Conservation (phyloP, 2,329 filamentous ascomycete genomes). For the Fusarium napiforme region DNA sequence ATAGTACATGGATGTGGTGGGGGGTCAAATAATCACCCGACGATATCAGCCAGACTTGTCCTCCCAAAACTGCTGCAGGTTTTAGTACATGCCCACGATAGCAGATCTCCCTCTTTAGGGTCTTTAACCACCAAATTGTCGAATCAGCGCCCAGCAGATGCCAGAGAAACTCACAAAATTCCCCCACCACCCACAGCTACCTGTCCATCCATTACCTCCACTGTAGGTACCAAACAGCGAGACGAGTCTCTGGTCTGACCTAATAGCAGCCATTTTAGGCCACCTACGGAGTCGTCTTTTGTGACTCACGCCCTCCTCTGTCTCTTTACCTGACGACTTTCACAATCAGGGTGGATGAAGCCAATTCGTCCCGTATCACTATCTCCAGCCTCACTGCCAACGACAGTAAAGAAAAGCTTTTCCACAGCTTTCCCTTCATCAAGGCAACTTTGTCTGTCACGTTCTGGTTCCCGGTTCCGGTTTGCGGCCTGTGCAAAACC, state of each 20-base stretch:
- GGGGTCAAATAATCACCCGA: neutral
- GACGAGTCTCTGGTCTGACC: slow-evolving; percentile 18
- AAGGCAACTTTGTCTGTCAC: slow-evolving; percentile 32
- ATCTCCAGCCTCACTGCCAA: slow-evolving; percentile 26
- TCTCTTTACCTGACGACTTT: slow-evolving; percentile 25
- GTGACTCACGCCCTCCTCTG: slow-evolving; percentile 45
- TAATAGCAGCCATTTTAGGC: slow-evolving; percentile 8
- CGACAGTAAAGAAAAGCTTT: slow-evolving; percentile 7
- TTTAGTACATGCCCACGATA: neutral
- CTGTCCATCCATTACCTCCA: neutral
- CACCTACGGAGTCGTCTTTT: slow-evolving; percentile 31
- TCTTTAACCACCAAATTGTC: slow-evolving; percentile 30
- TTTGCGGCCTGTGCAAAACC: slow-evolving; percentile 41
- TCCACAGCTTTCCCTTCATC: slow-evolving; percentile 28
- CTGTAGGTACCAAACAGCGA: slow-evolving; percentile 15
- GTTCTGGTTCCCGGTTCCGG: slow-evolving; percentile 29
- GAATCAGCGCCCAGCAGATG: slow-evolving; percentile 40
- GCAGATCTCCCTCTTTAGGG: slow-evolving; percentile 28
- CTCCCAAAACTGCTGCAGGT: slow-evolving; percentile 6
- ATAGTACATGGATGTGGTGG: neutral
- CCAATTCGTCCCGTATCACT: slow-evolving; percentile 41
- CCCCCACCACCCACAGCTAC: slow-evolving; percentile 41
- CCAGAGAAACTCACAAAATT: slow-evolving; percentile 32
- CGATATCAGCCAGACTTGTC: slow-evolving; percentile 4
- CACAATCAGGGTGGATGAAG: slow-evolving; percentile 45